phyloP scores from a whole-genome alignment of 2,329 filamentous ascomycete species.

The Fusarium sp. region DNA sequence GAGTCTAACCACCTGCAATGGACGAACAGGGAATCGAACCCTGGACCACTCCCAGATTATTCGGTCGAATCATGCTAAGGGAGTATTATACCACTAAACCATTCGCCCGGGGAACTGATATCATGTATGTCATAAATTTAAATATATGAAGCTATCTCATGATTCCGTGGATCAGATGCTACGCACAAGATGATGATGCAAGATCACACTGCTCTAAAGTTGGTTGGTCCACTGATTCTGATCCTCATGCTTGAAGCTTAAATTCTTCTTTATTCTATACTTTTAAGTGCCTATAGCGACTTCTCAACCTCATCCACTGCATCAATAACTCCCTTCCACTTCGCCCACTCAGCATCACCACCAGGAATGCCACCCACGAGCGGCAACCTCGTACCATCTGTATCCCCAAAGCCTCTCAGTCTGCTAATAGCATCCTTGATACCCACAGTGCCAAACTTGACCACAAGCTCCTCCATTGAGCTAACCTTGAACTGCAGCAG shows the following conservation, averaged over 20 bases:
- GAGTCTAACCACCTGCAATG: constrained; percentile 35
- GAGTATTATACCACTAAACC: constrained; percentile 45
- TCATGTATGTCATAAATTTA: rapidly evolving
- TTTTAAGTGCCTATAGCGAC: constrained; percentile 23
- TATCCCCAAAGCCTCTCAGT: constrained; percentile 66
- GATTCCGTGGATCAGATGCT: background rate
- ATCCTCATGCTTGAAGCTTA: background rate
- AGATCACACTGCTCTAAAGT: background rate
- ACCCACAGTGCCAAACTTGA: constrained; percentile 67
- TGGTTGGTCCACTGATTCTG: background rate
- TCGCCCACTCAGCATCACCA: constrained; percentile 65
- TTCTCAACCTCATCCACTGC: constrained; percentile 56
- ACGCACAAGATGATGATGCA: background rate
- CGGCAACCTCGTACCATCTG: constrained; percentile 68
- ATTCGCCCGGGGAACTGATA: constrained; percentile 38
- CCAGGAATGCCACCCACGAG: constrained; percentile 66
- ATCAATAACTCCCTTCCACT: constrained; percentile 57
- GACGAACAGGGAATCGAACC: constrained; percentile 45
- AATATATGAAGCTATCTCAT: too few species aligned
- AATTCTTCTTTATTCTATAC: background rate
- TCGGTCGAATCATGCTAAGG: constrained; percentile 41
- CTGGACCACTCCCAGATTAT: constrained; percentile 42
- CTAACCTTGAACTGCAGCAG: constrained; percentile 69
- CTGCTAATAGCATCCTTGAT: constrained; percentile 71
- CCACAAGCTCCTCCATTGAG: constrained; percentile 69